Evolutionary conservation across 257 asterid species (phyloP).

Genomic region (Euphrasia confusa): DNA sequence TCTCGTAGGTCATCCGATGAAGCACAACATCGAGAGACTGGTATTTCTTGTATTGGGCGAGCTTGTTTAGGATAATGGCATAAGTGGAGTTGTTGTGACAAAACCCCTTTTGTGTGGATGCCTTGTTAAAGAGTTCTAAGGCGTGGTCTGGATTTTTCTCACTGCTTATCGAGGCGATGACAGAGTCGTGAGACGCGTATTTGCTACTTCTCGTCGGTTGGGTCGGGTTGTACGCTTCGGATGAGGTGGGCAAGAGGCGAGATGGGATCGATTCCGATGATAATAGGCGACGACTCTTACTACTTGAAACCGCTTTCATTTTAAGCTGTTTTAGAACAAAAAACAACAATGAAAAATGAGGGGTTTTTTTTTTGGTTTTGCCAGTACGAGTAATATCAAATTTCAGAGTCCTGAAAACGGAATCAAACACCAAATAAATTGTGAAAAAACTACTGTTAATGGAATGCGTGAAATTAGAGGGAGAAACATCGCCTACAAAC

Average conservation of each 20-base stretch:
- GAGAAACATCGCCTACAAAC: no score
- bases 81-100: conserved; percentile 73
- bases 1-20: conserved; percentile 79
- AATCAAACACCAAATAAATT: no score
- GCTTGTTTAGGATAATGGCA: conserved; percentile 67
- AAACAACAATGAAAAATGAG: no score
- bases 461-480: no score
- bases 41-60: conserved; percentile 60
- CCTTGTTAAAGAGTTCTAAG: conserved; percentile 60
- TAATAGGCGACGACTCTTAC: conserved; percentile 29
- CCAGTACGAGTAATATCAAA: no score
- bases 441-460: no score
- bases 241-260: conserved; percentile 22
- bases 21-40: conserved; percentile 57
- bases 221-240: conserved; percentile 29
- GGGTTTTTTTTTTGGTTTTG: no score
- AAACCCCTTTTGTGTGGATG: conserved; percentile 65
- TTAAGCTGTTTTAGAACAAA: background rate
- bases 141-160: conserved; percentile 64
- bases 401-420: no score
- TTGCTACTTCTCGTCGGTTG: conserved; percentile 41
- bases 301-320: conserved; percentile 28
- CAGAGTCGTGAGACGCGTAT: conserved; percentile 53
- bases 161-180: conserved; percentile 46
- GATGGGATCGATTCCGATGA: conserved; percentile 37